A percentile compares a stretch with the other conserved stretches of the same genome.
Evolutionary conservation across 2,329 filamentous ascomycete genomes (phyloP).

Genomic region (Dactylellina cionopaga): DNA sequence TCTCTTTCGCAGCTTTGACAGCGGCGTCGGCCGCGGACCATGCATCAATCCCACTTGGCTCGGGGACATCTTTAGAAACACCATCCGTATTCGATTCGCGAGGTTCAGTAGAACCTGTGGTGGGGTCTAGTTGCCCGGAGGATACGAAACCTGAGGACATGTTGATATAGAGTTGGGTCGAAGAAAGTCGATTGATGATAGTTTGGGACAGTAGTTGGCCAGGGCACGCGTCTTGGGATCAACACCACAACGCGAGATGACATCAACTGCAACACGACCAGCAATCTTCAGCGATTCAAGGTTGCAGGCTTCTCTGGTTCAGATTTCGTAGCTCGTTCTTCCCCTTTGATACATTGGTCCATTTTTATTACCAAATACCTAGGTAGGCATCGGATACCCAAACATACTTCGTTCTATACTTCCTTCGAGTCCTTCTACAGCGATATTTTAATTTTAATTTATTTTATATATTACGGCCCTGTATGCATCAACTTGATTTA

Average conservation of each 20-base stretch:
- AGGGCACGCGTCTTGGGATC: slow-evolving; percentile 20
- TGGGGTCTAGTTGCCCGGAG: slow-evolving; percentile 53
- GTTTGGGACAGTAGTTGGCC: not conserved
- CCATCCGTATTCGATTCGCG: slow-evolving; percentile 4
- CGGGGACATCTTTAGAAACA: not conserved
- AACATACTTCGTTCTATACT: too few species aligned
- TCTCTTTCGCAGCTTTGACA: slow-evolving; percentile 69
- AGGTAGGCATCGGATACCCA: too few species aligned
- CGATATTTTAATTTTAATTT: too few species aligned
- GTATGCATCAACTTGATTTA: too few species aligned
- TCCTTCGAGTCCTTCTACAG: too few species aligned
- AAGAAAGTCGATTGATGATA: not conserved
- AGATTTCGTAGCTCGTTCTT: not conserved
- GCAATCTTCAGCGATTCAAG: not conserved
- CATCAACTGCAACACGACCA: slow-evolving; percentile 11
- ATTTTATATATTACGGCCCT: too few species aligned
- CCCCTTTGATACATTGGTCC: too few species aligned
- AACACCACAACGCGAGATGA: slow-evolving; percentile 31
- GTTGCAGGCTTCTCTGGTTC: not conserved
- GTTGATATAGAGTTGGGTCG: slow-evolving; percentile 5
- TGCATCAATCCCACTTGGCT: slow-evolving; percentile 40
- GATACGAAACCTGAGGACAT: slow-evolving; percentile 58
- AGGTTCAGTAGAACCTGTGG: slow-evolving; percentile 11
- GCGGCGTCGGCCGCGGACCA: slow-evolving; percentile 55
- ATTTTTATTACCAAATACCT: too few species aligned